Evolutionary conservation across 2,329 filamentous ascomycete species (phyloP).

Genomic region (Zymoseptoria tritici): DNA sequence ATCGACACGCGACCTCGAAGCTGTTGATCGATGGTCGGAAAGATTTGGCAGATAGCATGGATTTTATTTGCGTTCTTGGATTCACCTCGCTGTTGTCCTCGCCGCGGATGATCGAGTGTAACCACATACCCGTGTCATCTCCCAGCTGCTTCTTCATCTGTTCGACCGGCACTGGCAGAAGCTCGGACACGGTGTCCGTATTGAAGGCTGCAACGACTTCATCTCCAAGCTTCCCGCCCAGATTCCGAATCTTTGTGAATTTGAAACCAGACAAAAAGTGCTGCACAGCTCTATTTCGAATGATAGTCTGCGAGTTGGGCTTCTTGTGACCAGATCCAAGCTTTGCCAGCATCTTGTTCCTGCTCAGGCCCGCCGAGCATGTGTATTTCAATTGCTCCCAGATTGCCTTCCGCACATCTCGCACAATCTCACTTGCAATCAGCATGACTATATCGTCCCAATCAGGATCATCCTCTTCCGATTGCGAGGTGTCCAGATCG

Average conservation of each 20-base stretch:
- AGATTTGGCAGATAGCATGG: constrained; percentile 93
- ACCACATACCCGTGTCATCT: constrained; percentile 77
- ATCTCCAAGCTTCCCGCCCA: constrained; percentile 92
- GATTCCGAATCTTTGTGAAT: constrained; percentile 86
- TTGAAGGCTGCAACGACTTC: constrained; percentile 74
- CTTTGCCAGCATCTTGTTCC: constrained; percentile 94
- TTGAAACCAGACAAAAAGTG: constrained; percentile 79
- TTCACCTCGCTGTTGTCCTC: constrained; percentile 85
- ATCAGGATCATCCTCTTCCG: constrained; percentile 75
- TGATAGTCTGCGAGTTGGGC: constrained; percentile 88
- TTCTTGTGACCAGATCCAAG: constrained; percentile 87
- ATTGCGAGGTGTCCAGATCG: constrained; percentile 64
- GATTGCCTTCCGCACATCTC: constrained; percentile 63
- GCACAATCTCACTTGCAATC: constrained; percentile 82
- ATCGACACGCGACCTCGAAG: constrained; percentile 69
- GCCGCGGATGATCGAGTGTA: constrained; percentile 77
- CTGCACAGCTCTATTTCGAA: constrained; percentile 73
- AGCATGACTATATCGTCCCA: constrained; percentile 92
- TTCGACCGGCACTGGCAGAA: constrained; percentile 64
- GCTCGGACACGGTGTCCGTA: constrained; percentile 69
- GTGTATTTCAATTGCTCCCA: constrained; percentile 72
- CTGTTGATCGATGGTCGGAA: constrained; percentile 78
- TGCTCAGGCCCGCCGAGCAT: constrained; percentile 80
- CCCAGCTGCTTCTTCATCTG: constrained; percentile 71
- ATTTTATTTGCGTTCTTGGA: constrained; percentile 86